Base-by-base conservation (phyloP, 768 basidiomycete genomes). In the Tylopilus sp. region DNA sequence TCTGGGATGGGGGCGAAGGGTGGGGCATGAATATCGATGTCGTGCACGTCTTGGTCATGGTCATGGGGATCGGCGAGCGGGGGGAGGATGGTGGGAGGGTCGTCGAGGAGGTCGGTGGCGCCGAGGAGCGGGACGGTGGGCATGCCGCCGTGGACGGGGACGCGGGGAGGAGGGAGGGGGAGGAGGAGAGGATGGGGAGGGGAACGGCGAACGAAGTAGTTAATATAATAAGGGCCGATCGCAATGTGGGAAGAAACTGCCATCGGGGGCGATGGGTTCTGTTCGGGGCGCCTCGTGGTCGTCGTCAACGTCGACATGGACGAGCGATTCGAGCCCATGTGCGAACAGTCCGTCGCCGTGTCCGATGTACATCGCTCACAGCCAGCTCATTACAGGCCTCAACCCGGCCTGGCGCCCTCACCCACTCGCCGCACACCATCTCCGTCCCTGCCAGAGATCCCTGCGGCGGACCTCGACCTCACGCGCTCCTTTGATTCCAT, bases 371-470 rank as follows among this genome's bases (percentile, higher is more conserved):
- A n/a, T 34, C 44, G 54, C 70, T 66, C 68, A 65, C 62, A 45
- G 17, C 24, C 45, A 50, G 16, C 53, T 56, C 54, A 9, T 36
- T 50, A 49, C 55, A 69, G 69, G 16, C 58, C 52, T 52, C 57
- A 51, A 16, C 44, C 63, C 40, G 56, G 51, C 55, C 56, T 65
- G 43, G 57, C 56, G 48, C 59, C 61, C 26, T 57, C 62, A 6
- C 37, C 50, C 53, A 48, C 61, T 30, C 55, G 58, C 54, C 69
- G 63, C 53, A 58, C 69, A 0, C 61, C 72, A 52, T 71, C 70
- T 52, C 73, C 71, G 49, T 50, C 66, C 22, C 67, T 76, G 48
- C 82, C 83, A 55, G 78, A 82, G 56, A 83, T 86, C 56, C 83
- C 82, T 46, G 63, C 68, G 19, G 51, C 74, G 44, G 74, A 76